phyloP scores from a whole-genome alignment of 1,284 basidiomycete species.

The Cutaneotrichosporon cyanovorans region DNA sequence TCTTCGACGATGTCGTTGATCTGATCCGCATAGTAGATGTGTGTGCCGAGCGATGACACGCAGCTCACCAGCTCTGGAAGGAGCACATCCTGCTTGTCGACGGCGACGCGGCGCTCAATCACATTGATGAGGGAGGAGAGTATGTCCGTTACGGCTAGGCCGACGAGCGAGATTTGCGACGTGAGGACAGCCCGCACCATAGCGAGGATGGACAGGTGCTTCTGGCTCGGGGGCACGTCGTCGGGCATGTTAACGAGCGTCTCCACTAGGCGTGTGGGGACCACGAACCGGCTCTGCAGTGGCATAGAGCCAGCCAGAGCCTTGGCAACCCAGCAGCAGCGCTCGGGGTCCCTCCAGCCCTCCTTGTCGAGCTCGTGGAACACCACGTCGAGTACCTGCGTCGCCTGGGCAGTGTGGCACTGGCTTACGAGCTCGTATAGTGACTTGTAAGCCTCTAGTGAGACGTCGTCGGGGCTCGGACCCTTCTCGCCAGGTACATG shows the following conservation, averaged over 20 bases:
- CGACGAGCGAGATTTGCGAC: constrained; percentile 73
- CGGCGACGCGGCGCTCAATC: constrained; percentile 61
- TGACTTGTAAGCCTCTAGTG: constrained; percentile 63
- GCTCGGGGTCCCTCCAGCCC: constrained; percentile 65
- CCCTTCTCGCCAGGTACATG: constrained; percentile 83
- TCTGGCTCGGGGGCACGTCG: constrained; percentile 49
- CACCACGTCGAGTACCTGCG: constrained; percentile 61
- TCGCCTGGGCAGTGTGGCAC: constrained; percentile 64
- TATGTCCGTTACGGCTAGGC: constrained; percentile 83
- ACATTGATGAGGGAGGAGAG: constrained; percentile 68
- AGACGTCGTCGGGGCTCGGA: constrained; percentile 65
- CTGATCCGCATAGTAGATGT: constrained; percentile 94
- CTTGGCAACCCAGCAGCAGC: constrained; percentile 75
- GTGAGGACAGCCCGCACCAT: constrained; percentile 79
- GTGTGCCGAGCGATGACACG: constrained; percentile 68
- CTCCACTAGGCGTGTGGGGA: constrained; percentile 79
- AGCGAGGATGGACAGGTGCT: constrained; percentile 63
- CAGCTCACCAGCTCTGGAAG: constrained; percentile 67
- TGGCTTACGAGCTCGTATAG: constrained; percentile 67
- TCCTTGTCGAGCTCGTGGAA: constrained; percentile 58
- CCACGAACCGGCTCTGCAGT: constrained; percentile 84
- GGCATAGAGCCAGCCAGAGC: constrained; percentile 74
- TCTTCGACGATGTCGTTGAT: constrained; percentile 87
- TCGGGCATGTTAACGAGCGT: constrained; percentile 65
- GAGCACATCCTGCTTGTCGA: constrained; percentile 60